A percentile compares a stretch with the other conserved stretches of the same genome.
phyloP scores from a whole-genome alignment of 2,329 filamentous ascomycete genomes.

The Byssothecium circinans region DNA sequence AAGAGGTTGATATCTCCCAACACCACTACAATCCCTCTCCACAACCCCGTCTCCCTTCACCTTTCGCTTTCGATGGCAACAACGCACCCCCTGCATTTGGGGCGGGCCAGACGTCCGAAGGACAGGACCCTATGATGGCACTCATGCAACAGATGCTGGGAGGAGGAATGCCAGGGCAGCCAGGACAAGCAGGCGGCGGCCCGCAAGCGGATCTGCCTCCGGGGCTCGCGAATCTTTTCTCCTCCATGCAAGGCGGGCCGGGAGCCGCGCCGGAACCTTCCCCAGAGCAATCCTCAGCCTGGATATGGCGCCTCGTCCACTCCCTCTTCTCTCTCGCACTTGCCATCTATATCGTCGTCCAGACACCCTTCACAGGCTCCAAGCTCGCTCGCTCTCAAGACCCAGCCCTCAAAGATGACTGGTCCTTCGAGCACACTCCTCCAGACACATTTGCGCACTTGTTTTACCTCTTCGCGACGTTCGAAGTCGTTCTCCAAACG shows the following conservation, averaged over 20 bases:
- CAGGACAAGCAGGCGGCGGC: conserved; percentile 25
- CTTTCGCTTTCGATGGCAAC: conserved; percentile 35
- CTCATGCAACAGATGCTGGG: conserved; percentile 76
- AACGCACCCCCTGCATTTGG: conserved; percentile 22
- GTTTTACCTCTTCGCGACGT: conserved; percentile 80
- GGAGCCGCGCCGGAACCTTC: conserved; percentile 34
- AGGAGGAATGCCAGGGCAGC: conserved; percentile 39
- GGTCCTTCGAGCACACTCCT: conserved; percentile 36
- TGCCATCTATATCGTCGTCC: conserved; percentile 69
- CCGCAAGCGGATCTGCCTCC: conserved; percentile 41
- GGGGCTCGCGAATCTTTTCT: conserved; percentile 49
- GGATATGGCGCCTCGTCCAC: conserved; percentile 73
- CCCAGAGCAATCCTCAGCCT: conserved; percentile 48
- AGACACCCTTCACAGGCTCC: conserved; percentile 69
- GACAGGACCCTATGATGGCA: conserved; percentile 69
- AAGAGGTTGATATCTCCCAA: conserved; percentile 77
- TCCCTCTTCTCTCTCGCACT: conserved; percentile 70
- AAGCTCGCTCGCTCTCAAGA: conserved; percentile 55
- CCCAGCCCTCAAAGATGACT: conserved; percentile 30
- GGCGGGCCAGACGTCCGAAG: conserved; percentile 23
- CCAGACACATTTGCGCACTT: conserved; percentile 56
- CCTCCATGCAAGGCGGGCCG: conserved; percentile 48
- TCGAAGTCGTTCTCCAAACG: conserved; percentile 71
- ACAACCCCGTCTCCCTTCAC: conserved; percentile 45
- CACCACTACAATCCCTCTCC: conserved; percentile 65